A percentile compares a stretch with the other conserved stretches of the same genome.
phyloP scores from a whole-genome alignment of 257 asterid genomes.

The Ballota nigra region DNA sequence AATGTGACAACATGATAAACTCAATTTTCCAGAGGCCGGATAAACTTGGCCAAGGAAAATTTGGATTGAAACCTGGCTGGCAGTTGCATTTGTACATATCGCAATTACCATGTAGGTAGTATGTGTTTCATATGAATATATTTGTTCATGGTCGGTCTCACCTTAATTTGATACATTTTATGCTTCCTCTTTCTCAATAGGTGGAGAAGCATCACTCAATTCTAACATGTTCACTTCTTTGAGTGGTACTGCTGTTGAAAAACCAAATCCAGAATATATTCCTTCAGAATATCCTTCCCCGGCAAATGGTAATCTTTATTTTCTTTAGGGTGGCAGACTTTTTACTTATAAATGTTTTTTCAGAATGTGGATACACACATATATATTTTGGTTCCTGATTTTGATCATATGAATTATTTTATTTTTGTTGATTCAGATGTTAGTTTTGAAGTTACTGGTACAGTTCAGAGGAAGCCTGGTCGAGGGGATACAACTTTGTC shows the following conservation, averaged over 20 bases:
- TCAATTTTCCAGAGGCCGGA: conserved; percentile 40
- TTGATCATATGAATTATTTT: not conserved
- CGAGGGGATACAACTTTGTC: conserved; percentile 95
- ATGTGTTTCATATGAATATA: conserved; percentile 15
- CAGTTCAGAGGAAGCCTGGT: conserved; percentile 93
- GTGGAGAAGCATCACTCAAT: conserved; percentile 70
- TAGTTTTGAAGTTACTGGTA: conserved; percentile 42
- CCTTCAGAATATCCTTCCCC: conserved; percentile 24
- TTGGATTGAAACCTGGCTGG: conserved; percentile 56
- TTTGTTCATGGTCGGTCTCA: conserved; percentile 10
- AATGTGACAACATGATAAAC: conserved; percentile 28
- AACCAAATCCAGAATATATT: conserved; percentile 13
- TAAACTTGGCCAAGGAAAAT: conserved; percentile 35
- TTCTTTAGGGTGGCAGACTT: not conserved
- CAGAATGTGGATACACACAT: not conserved
- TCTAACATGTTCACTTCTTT: conserved; percentile 42
- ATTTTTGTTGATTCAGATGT: conserved; percentile 23
- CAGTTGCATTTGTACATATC: conserved; percentile 79
- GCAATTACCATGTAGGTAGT: conserved; percentile 81
- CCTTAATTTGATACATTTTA: not conserved
- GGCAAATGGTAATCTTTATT: conserved; percentile 39
- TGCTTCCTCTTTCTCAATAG: conserved; percentile 24
- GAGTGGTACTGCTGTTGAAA: conserved; percentile 29
- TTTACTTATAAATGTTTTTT: not conserved
- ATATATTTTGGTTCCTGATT: conserved; percentile 1